Base-by-base conservation (phyloP, 139 green algal species). In the Coelastrella sp. region DNA sequence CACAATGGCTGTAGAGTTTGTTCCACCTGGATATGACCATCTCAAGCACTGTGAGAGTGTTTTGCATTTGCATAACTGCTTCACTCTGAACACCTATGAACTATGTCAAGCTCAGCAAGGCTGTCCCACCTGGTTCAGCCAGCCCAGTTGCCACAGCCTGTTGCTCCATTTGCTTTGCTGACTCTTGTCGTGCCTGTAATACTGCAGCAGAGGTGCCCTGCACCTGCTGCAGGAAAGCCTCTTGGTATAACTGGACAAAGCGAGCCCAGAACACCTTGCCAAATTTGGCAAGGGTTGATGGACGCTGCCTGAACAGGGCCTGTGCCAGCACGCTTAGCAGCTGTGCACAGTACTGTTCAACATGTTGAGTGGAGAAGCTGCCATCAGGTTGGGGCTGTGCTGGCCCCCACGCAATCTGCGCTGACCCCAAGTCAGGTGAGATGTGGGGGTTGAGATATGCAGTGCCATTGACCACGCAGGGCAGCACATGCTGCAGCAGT, bases 241-340 rank as follows among this genome's bases (percentile, higher is more conserved):
- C 66, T 37, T 69, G 35, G 57, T 87, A 87, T 25, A 48, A 30
- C 41, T 30, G 4, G n/a, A 75, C 82, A 63, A 87, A 82, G 4
- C 15, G 2, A 3, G 37, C 35, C 82, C 82, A 87, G 40, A 87
- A 87, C 7, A 45, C 71, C 7, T 32, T 45, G 2, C 82, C 82
- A 69, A 87, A 87, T 40, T 23, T 73, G 2, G 66, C 66, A 34
- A 87, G 40, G 25, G 71, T 87, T 8, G 50, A 27, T 13, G 40
- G 35, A 23, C 41, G 82, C 50, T 67, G 50, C 27, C 82, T 68
- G 69, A 87, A 87, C 38, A 82, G 57, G 27, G 41, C 35, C 37
- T 81, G 17, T 19, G 82, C 82, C 69, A 87, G 71, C 69, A 87
- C 71, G 8, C 4, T 3, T 57, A 87, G 43, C 71, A 87, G 82